Evolutionary conservation across 2,329 filamentous ascomycete species (phyloP).

Genomic region (Phyllosticta capitalensis): DNA sequence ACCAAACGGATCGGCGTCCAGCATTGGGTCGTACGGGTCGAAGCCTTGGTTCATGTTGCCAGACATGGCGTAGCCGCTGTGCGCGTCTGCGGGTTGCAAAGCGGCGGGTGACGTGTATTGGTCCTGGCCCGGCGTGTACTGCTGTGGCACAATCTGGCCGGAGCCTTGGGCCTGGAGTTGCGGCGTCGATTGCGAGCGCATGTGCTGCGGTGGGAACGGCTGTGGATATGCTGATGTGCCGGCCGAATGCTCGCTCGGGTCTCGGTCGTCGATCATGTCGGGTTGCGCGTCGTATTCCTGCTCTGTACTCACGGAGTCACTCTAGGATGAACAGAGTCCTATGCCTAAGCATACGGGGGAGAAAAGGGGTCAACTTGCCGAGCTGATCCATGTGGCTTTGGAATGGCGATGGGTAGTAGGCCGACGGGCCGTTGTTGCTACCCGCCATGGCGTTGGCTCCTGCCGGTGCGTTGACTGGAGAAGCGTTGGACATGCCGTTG

Average conservation of each 20-base stretch:
- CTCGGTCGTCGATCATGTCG: conserved; percentile 78
- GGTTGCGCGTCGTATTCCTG: conserved; percentile 91
- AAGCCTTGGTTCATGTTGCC: conserved; percentile 45
- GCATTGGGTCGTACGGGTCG: conserved; percentile 71
- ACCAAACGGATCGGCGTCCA: conserved; percentile 90
- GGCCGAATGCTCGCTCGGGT: conserved; percentile 55
- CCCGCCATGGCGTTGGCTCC: conserved; percentile 27
- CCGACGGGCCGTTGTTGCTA: conserved; percentile 29
- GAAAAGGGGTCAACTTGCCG: conserved; percentile 62
- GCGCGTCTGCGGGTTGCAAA: conserved; percentile 23
- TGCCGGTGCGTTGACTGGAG: conserved; percentile 24
- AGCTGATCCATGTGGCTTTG: conserved; percentile 93
- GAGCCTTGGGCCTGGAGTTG: conserved; percentile 23
- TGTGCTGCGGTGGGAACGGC: conserved; percentile 39
- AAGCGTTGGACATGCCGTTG: conserved; percentile 29
- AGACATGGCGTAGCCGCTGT: conserved; percentile 27
- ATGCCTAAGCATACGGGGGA: conserved; percentile 36
- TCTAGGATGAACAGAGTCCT: conserved; percentile 58
- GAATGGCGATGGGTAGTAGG: conserved; percentile 78
- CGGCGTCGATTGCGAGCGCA: conserved; percentile 29
- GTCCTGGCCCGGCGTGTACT: conserved; percentile 12
- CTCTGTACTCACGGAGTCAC: conserved; percentile 65
- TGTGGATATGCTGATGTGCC: conserved; percentile 58
- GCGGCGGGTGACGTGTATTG: conserved; percentile 25
- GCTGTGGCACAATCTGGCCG: conserved; percentile 20